Base-by-base conservation (phyloP, 805 yeast genomes). In the Suhomyces canberraensis region DNA sequence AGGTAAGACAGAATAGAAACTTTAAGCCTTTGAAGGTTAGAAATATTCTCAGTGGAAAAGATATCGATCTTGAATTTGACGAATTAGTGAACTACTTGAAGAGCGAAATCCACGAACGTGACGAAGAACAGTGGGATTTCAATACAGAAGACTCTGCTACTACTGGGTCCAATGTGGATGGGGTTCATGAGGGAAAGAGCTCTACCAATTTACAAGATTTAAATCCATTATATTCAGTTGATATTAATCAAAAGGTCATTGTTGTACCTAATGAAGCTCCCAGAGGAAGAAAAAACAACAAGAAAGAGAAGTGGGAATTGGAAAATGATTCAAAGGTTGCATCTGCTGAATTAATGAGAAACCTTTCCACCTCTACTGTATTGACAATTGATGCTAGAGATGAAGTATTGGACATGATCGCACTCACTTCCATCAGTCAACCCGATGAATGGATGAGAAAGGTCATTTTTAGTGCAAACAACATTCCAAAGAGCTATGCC, bases 381-480 rank as follows among this genome's bases (percentile, higher is more conserved):
- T 69, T 89, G 31, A 76, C 84, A 0, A 77, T 91, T 22, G 98
- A 91, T 54, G 79, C 77, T 3, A 73, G 82, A 42, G 95, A 87
- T 48, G 97, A 89, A 43, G 84, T 87, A 2, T 58, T 93, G 42
- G 91, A 89, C 34, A 84, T 89, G 74, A 84, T 91, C 26, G 72
- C 84, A 11, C 75, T 82, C 2, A 83, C 90, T 0, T 82, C 95
- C 0, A 60, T 87, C n/a, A 69, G 71, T 19, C 88, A 78, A 44
- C 81, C 78, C 33, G 95, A 87, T 43, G 91, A 86, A 69, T 81
- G 88, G 87, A 65, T 82, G 35, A 74, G 95, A 49, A 84, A 85
- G 47, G 88, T 91, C 4, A 85, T 90, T 6, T 88, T 91, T 14
- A 76, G 84, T 3, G 54, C 58, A 11, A 79, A 86, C n/a, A 84